phyloP scores from a whole-genome alignment of 1,139 yeast species.

The Citeromyces siamensis region DNA sequence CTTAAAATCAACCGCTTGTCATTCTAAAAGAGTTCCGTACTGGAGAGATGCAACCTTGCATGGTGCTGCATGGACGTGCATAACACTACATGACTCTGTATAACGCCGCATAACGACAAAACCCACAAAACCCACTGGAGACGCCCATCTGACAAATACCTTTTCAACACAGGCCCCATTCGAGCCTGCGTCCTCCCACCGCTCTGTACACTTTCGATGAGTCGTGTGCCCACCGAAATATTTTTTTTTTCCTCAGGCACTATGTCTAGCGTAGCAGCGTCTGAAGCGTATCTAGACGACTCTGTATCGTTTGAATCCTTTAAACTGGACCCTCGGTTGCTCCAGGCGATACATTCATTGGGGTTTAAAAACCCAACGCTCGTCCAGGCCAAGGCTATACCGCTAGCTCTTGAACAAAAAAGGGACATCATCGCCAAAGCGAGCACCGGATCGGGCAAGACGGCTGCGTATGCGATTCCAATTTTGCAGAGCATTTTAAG shows the following conservation, averaged over 20 bases:
- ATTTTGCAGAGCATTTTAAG: slow-evolving; percentile 85
- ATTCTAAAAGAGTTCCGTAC: too few species aligned
- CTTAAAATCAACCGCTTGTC: too few species aligned
- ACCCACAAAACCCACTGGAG: too few species aligned
- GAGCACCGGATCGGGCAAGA: slow-evolving; percentile 78
- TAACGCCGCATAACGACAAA: too few species aligned
- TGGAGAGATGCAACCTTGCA: too few species aligned
- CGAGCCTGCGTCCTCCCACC: too few species aligned
- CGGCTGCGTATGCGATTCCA: slow-evolving; percentile 85
- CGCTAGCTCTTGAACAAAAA: slow-evolving; percentile 80
- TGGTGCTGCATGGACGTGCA: too few species aligned
- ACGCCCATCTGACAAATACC: too few species aligned
- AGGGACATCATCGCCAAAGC: slow-evolving; percentile 75
- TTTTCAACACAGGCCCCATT: too few species aligned
- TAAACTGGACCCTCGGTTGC: slow-evolving; percentile 65
- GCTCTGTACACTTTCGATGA: too few species aligned
- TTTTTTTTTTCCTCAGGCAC: neutral
- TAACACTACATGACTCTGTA: too few species aligned
- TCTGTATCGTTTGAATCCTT: slow-evolving; percentile 59
- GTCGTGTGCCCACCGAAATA: neutral
- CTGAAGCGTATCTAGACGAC: slow-evolving; percentile 60
- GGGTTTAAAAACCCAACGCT: slow-evolving; percentile 79
- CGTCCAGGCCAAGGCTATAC: slow-evolving; percentile 84
- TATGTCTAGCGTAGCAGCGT: slow-evolving; percentile 24
- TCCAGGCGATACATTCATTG: slow-evolving; percentile 73